Base-by-base conservation (phyloP, 2,329 filamentous ascomycete genomes). In the Hypoxylon rubiginosum region DNA sequence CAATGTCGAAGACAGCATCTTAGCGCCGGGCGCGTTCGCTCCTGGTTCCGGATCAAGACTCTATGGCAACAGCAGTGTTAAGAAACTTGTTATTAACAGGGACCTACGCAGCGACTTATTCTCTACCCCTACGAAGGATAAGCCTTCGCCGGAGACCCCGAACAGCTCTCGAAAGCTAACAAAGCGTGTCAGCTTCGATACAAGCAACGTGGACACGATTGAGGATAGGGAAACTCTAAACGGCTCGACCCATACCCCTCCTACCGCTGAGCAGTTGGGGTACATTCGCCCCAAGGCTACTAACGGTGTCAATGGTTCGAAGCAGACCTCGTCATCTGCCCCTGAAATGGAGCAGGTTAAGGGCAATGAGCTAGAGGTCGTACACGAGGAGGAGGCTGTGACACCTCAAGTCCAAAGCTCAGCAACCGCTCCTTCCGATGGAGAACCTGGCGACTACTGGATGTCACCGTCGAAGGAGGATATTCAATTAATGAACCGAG, bases 141-240 rank as follows among this genome's bases (percentile, higher is more conserved):
- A 83, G 72, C 73, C 79, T 15, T 67, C 75, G 1, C 72, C 76
- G 19, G 85, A 85, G 13, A 72, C 79, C 46, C 62, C 77, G 50
- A 79, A 84, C 67, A 77, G 82, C 67, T 76, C 80, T 32, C 82
- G 85, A 56, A 90, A 90, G 74, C 80, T 92, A 43, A 90, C 91
- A 69, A 97, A 97, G 83, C 90, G 92, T 57, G 96, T 99, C 56
- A 97, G 94, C 81, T 99, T 98, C 73, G 94, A 97, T 75, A 89
- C 90, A 3, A 86, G 86, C 73, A 85, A 84, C 32, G 79, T 84
- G 24, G 83, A 84, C 68, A 77, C 80, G 9, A 76, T 80, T 32
- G 79, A 80, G 62, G 84, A 83, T 39, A 78, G 78, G 28, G 77
- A 80, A 49, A 65, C 75, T n/a, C 78, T 79, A n/a, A 85, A 88